Conservation (phyloP, 2,329 filamentous ascomycete species). For the Fusarium bulbicola region DNA sequence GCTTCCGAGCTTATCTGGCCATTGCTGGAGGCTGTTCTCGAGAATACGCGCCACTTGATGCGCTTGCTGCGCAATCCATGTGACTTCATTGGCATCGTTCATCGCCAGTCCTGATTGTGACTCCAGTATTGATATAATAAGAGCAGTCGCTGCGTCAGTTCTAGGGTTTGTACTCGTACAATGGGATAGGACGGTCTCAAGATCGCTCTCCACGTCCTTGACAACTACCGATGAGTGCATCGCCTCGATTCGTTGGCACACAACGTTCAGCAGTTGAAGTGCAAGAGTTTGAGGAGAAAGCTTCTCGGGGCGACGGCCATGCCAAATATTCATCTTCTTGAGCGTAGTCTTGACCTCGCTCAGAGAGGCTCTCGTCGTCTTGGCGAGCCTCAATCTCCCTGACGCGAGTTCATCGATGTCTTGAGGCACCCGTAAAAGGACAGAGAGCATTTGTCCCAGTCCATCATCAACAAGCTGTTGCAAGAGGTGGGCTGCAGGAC, state of each 20-base stretch:
- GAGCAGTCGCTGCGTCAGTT: conserved; percentile 52
- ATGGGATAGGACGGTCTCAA: conserved; percentile 38
- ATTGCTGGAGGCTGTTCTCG: conserved; percentile 41
- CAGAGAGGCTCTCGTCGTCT: conserved; percentile 66
- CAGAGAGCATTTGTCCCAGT: conserved; percentile 63
- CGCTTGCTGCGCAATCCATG: conserved; percentile 41
- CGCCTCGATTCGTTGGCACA: conserved; percentile 44
- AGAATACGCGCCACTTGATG: conserved; percentile 46
- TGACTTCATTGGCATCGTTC: conserved; percentile 31
- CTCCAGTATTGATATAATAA: conserved; percentile 54
- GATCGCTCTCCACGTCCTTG: conserved; percentile 41
- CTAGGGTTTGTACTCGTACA: conserved; percentile 28
- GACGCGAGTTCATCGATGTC: conserved; percentile 70
- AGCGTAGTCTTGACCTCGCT: conserved; percentile 63
- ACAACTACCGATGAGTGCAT: conserved; percentile 43
- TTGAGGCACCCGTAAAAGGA: conserved; percentile 60
- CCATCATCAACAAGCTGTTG: conserved; percentile 65
- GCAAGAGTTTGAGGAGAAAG: conserved; percentile 72
- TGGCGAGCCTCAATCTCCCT: conserved; percentile 75
- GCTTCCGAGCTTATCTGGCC: conserved; percentile 42
- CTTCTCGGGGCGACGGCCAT: conserved; percentile 55
- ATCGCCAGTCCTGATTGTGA: conserved; percentile 45
- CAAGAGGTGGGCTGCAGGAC: conserved; percentile 67
- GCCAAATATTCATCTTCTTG: conserved; percentile 67
- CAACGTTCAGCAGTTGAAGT: conserved; percentile 67